Evolutionary conservation across 1,284 basidiomycete genomes (phyloP).

Genomic region (Pseudozyma pruni): DNA sequence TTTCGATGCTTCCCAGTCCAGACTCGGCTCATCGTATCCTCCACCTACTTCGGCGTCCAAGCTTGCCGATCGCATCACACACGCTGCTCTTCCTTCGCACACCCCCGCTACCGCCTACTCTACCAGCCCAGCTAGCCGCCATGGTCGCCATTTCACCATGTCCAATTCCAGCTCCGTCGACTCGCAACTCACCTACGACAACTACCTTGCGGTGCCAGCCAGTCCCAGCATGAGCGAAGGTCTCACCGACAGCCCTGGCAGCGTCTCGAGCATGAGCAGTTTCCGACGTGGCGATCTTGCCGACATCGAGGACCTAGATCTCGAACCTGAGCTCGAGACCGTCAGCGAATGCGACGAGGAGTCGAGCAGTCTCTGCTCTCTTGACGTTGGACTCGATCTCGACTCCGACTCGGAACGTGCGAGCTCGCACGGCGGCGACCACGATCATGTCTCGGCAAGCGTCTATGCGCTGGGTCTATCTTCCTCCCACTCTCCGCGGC

Average conservation of each 20-base stretch:
- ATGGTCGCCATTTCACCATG: conserved; percentile 38
- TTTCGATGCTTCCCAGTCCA: conserved; percentile 4
- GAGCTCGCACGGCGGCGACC: conserved; percentile 35
- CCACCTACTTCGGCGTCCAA: conserved; percentile 10
- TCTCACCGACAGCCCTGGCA: conserved; percentile 57
- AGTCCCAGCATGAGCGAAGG: conserved; percentile 53
- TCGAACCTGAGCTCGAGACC: conserved; percentile 63
- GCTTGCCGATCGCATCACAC: conserved; percentile 13
- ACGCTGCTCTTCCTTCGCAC: not conserved
- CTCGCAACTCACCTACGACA: conserved; percentile 34
- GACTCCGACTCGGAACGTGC: conserved; percentile 52
- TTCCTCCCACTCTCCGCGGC: conserved; percentile 15
- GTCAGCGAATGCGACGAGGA: conserved; percentile 63
- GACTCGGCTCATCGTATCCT: conserved; percentile 27
- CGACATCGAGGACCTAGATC: conserved; percentile 63
- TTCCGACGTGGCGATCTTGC: conserved; percentile 60
- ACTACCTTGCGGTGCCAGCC: conserved; percentile 24
- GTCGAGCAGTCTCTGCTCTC: conserved; percentile 50
- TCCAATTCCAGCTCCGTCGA: conserved; percentile 37
- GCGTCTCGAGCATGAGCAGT: conserved; percentile 58
- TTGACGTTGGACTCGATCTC: conserved; percentile 48
- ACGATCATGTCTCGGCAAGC: conserved; percentile 23
- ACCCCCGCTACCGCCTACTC: conserved; percentile 12
- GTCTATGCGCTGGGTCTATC: conserved; percentile 19
- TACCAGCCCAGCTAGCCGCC: conserved; percentile 29